Percentiles rank a stretch among this genome's conserved stretches.
phyloP scores from a whole-genome alignment of 495 filamentous ascomycete genomes.

The Friedmanniomyces simplex region DNA sequence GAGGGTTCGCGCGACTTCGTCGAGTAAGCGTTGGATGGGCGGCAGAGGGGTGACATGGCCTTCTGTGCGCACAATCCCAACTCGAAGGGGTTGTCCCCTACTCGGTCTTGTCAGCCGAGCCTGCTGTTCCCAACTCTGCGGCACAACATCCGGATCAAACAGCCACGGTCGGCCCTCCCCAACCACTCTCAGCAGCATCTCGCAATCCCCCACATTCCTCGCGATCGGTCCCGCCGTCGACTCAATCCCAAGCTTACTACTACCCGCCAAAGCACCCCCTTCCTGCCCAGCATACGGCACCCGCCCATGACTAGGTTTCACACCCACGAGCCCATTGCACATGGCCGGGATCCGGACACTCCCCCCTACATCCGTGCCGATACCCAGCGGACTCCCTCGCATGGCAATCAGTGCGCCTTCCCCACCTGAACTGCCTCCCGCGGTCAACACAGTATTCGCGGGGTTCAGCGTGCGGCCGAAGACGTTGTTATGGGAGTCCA shows the following conservation, averaged over 20 bases:
- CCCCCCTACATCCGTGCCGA: constrained; percentile 61
- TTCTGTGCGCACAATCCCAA: constrained; percentile 50
- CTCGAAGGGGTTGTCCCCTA: constrained; percentile 5
- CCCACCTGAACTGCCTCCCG: constrained; percentile 56
- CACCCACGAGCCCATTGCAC: constrained; percentile 53
- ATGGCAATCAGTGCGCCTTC: constrained; percentile 34
- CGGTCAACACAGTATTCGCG: constrained; percentile 29
- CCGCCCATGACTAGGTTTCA: constrained; percentile 45
- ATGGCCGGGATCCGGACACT: constrained; percentile 56
- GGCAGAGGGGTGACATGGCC: constrained; percentile 49
- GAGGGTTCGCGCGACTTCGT: constrained; percentile 40
- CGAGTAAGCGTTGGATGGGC: constrained; percentile 43
- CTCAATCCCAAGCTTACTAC: constrained; percentile 23
- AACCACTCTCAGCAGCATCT: constrained; percentile 30
- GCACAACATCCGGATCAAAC: constrained; percentile 28
- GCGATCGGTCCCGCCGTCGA: constrained; percentile 33
- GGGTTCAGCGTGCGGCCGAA: constrained; percentile 36
- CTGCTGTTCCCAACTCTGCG: constrained; percentile 26
- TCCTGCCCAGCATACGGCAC: constrained; percentile 45
- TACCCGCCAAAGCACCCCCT: constrained; percentile 26
- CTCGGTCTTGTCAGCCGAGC: not conserved
- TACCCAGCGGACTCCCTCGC: constrained; percentile 29
- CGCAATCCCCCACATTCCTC: constrained; percentile 28
- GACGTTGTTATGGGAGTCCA: constrained; percentile 35
- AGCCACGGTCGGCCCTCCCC: constrained; percentile 25